phyloP scores from a whole-genome alignment of 2,329 filamentous ascomycete species.

The Aspergillus sp. region DNA sequence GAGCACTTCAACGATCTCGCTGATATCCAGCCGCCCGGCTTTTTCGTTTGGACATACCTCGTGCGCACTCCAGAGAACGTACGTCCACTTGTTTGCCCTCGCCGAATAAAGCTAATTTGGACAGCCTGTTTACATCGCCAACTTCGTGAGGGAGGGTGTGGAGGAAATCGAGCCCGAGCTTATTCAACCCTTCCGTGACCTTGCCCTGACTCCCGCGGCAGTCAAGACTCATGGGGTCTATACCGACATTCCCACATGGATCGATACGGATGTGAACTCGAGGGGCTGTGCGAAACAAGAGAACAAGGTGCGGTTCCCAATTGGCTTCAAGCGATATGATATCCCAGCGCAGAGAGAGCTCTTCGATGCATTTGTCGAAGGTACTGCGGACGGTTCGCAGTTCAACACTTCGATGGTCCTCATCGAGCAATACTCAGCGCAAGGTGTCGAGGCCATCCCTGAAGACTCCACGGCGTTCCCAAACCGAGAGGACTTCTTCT shows the following conservation, averaged over 20 bases:
- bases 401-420: slow-evolving; percentile 46
- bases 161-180: not conserved
- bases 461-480: slow-evolving; percentile 43
- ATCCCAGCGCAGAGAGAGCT: slow-evolving; percentile 29
- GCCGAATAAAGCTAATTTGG: not conserved
- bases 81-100: not conserved
- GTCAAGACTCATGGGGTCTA: slow-evolving; percentile 38
- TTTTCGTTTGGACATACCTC: slow-evolving; percentile 9
- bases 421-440: slow-evolving; percentile 52
- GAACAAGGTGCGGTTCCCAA: slow-evolving; percentile 41
- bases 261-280: slow-evolving; percentile 33
- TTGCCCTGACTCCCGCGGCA: slow-evolving; percentile 27
- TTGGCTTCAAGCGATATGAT: slow-evolving; percentile 41
- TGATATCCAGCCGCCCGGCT: slow-evolving; percentile 8
- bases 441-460: slow-evolving; percentile 41
- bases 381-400: slow-evolving; percentile 24
- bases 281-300: slow-evolving; percentile 37
- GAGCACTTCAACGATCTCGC: slow-evolving; percentile 10
- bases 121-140: slow-evolving; percentile 12
- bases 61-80: slow-evolving; percentile 9
- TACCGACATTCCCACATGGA: slow-evolving; percentile 43
- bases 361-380: slow-evolving; percentile 34
- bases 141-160: slow-evolving; percentile 9
- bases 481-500: slow-evolving; percentile 44
- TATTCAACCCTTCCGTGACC: slow-evolving; percentile 29